A percentile compares a stretch with the other conserved stretches of the same genome.
Conservation (phyloP, 208 protist species). For the Trypanosoma caninum region DNA sequence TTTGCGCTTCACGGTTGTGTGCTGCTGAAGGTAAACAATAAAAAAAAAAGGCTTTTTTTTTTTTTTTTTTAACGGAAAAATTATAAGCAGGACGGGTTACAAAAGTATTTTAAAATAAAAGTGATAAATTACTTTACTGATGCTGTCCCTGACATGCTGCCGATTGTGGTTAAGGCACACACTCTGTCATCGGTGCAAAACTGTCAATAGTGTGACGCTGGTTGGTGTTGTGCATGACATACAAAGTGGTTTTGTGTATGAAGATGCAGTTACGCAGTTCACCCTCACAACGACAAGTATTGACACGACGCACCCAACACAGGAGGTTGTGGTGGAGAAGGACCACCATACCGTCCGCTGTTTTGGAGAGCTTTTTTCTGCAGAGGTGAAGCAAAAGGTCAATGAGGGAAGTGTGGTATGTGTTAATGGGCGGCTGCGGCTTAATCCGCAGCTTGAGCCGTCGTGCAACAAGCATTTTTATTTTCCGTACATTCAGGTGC, state of each 20-base stretch:
- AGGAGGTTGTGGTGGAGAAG: constrained; percentile 87
- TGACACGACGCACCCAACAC: constrained; percentile 64
- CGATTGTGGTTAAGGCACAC: constrained; percentile 16
- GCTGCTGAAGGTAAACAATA: no score
- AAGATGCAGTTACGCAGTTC: constrained; percentile 90
- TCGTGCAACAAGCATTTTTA: constrained; percentile 89
- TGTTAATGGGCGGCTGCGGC: constrained; percentile 79
- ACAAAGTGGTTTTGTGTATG: constrained; percentile 87
- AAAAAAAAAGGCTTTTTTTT: no score
- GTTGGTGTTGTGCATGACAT: constrained; percentile 91
- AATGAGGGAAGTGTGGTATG: constrained; percentile 86
- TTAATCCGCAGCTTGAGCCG: constrained; percentile 89
- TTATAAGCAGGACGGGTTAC: no score
- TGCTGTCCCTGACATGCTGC: constrained; percentile 10
- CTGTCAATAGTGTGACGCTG: constrained; percentile 86
- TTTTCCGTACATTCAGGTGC: constrained; percentile 90
- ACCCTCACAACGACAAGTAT: constrained; percentile 88
- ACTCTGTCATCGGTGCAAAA: constrained; percentile 18
- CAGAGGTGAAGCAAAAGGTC: constrained; percentile 65
- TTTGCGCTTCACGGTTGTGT: no score
- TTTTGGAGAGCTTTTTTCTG: constrained; percentile 86
- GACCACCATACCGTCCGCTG: constrained; percentile 91
- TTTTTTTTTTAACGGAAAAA: no score
- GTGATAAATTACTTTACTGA: neutral
- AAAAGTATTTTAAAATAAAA: no score